Percentiles rank a stretch among this genome's conserved stretches.
phyloP scores from a whole-genome alignment of 2,329 filamentous ascomycete genomes.

The Pseudocercospora pini-densiflorae region DNA sequence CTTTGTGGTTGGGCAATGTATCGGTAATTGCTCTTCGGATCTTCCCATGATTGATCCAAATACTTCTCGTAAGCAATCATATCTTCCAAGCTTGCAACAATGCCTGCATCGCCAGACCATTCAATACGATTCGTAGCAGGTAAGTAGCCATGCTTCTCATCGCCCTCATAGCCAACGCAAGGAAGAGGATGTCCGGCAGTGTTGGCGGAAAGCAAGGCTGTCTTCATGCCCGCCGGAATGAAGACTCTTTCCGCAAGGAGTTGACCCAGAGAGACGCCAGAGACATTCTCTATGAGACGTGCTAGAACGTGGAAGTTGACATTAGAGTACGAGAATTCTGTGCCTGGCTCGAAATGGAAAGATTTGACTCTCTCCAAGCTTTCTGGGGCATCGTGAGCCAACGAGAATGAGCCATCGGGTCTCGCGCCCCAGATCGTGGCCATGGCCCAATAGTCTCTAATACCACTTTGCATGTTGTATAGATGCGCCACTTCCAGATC shows the following conservation, averaged over 20 bases:
- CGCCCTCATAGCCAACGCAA: conserved; percentile 51
- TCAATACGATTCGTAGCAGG: conserved; percentile 49
- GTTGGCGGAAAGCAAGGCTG: conserved; percentile 45
- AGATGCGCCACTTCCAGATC: conserved; percentile 46
- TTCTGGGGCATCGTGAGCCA: conserved; percentile 39
- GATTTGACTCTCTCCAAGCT: conserved; percentile 39
- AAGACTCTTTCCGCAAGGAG: conserved; percentile 47
- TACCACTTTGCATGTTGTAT: conserved; percentile 48
- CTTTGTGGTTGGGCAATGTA: conserved; percentile 35
- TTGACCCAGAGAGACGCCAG: conserved; percentile 41
- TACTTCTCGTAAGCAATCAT: conserved; percentile 54
- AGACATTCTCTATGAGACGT: conserved; percentile 45
- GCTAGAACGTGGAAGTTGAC: conserved; percentile 50
- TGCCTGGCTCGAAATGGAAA: conserved; percentile 51
- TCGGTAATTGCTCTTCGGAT: conserved; percentile 44
- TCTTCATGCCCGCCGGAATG: conserved; percentile 49
- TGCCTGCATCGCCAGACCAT: conserved; percentile 53
- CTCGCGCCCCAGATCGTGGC: conserved; percentile 49
- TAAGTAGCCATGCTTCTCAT: conserved; percentile 43
- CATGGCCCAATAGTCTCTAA: conserved; percentile 54
- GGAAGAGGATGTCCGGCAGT: conserved; percentile 45
- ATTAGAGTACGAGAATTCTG: conserved; percentile 51
- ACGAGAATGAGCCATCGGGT: conserved; percentile 47
- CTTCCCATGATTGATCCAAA: conserved; percentile 41
- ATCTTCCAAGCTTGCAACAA: conserved; percentile 50